Conservation (phyloP, 2,329 filamentous ascomycete genomes). For the Trichoderma sp. region DNA sequence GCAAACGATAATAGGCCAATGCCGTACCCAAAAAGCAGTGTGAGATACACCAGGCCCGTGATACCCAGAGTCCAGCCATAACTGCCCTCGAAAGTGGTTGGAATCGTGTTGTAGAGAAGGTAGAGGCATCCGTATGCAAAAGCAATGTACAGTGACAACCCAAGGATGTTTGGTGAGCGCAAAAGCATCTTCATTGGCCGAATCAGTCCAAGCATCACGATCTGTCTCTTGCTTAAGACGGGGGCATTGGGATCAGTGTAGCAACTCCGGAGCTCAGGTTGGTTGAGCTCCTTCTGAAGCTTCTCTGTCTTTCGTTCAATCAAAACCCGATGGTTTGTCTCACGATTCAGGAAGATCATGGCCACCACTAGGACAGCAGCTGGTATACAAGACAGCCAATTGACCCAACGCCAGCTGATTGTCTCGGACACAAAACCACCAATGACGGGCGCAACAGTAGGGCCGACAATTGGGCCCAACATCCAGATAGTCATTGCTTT, state of each 20-base stretch:
- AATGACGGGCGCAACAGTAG: conserved; percentile 46
- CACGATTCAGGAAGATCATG: conserved; percentile 1
- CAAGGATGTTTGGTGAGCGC: conserved; percentile 47
- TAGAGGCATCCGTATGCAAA: conserved; percentile 10
- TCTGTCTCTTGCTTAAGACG: conserved; percentile 1
- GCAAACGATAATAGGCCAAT: background rate
- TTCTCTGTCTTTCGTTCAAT: background rate
- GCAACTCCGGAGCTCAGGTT: background rate
- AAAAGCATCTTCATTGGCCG: conserved; percentile 42
- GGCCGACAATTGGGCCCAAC: conserved; percentile 57
- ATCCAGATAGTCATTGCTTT: conserved; percentile 51
- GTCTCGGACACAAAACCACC: conserved; percentile 49
- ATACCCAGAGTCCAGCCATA: conserved; percentile 13
- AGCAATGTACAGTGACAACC: conserved; percentile 34
- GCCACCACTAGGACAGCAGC: conserved; percentile 26
- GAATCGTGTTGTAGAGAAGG: conserved; percentile 38
- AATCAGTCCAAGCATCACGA: background rate
- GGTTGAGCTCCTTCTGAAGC: background rate
- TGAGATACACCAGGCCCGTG: background rate
- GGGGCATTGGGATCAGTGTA: background rate
- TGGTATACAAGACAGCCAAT: conserved; percentile 32
- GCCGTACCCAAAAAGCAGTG: background rate
- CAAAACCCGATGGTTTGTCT: conserved; percentile 5
- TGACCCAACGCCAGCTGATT: conserved; percentile 52
- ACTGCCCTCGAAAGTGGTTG: conserved; percentile 43